phyloP scores from a whole-genome alignment of 2,329 filamentous ascomycete genomes.

The Colletotrichum sp. region DNA sequence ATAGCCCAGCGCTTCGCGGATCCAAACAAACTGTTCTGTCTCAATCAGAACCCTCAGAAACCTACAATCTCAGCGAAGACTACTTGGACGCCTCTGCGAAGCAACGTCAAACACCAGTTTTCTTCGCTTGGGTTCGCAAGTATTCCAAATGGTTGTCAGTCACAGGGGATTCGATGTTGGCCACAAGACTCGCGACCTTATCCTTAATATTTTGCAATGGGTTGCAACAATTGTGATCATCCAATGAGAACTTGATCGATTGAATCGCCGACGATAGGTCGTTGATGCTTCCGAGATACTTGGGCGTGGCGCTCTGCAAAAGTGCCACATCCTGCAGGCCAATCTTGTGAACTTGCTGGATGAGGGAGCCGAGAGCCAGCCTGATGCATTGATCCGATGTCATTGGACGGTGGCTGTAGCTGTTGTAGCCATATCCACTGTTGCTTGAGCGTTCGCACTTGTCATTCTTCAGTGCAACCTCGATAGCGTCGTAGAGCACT shows the following conservation, averaged over 20 bases:
- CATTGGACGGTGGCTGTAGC: not conserved
- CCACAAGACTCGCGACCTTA: not conserved
- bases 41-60: not conserved
- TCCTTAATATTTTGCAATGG: not conserved
- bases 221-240: not conserved
- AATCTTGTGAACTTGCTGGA: not conserved
- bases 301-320: not conserved
- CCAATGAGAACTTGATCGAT: fast-evolving
- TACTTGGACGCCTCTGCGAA: not conserved
- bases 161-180: not conserved
- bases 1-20: not conserved
- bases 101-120: not conserved
- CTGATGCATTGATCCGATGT: not conserved
- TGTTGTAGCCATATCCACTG: not conserved
- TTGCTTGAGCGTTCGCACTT: not conserved
- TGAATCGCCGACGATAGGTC: not conserved
- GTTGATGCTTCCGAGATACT: not conserved
- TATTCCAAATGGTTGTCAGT: not conserved
- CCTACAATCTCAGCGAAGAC: not conserved
- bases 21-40: not conserved
- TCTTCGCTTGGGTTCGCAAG: not conserved
- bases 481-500: not conserved
- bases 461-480: not conserved
- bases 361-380: not conserved
- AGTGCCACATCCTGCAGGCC: not conserved